These are phyloP conservation scores for Solanum clarkiae DNA, from an alignment of 257 asterid species.

Conservation along the genomic window DNA sequence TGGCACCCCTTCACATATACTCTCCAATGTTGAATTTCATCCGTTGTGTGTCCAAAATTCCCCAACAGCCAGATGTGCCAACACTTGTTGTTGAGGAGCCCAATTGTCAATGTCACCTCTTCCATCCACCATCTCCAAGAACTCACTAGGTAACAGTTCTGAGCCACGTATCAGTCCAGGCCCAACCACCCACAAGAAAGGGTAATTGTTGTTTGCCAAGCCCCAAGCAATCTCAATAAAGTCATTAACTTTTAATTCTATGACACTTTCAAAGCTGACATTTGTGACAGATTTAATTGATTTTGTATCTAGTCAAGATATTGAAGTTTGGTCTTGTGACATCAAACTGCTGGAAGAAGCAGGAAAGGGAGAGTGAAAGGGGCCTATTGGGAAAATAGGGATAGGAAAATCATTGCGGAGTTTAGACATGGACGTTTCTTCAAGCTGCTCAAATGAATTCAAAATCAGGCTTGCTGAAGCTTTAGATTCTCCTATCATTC, in stretches of 20 bases:
- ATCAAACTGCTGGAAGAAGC: constrained; percentile 19
- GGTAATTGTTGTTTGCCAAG: constrained; percentile 19
- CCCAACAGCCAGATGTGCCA: constrained; percentile 11
- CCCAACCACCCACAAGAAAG: constrained; percentile 38
- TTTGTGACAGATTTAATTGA: constrained; percentile 24
- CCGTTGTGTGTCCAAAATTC: constrained; percentile 14
- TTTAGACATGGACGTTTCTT: constrained; percentile 13
- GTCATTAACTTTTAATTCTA: constrained; percentile 10
- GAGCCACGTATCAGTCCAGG: constrained; percentile 12
- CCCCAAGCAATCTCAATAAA: constrained; percentile 29
- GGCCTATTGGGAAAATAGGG: constrained; percentile 33
- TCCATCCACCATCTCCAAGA: not conserved
- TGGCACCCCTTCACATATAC: constrained; percentile 4
- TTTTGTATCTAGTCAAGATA: constrained; percentile 39
- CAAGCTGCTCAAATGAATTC: constrained; percentile 41
- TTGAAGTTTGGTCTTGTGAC: constrained; percentile 22
- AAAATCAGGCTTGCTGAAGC: constrained; percentile 32
- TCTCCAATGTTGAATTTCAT: constrained; percentile 14
- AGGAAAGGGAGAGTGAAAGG: constrained; percentile 27
- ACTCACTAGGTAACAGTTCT: constrained; percentile 14
- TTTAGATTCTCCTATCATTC: constrained; percentile 18
- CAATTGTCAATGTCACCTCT: not conserved
- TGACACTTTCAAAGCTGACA: constrained; percentile 33
- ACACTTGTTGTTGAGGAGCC: constrained; percentile 11
- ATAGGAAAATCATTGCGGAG: constrained; percentile 14